phyloP scores from a whole-genome alignment of 129 eudicot genomes.

The Flaveria linearis region DNA sequence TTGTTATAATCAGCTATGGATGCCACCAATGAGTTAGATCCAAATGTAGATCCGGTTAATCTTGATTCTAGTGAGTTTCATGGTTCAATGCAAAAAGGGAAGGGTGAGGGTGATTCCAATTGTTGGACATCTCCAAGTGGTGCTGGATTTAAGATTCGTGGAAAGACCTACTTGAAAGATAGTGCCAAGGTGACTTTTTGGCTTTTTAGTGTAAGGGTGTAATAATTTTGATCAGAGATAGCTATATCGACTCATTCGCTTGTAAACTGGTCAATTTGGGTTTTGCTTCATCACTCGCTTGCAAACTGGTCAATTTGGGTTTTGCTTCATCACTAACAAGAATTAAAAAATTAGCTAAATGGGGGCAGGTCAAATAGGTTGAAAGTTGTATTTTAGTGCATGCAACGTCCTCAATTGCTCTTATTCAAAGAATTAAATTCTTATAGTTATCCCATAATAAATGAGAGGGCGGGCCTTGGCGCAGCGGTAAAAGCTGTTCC shows the following conservation, averaged over 20 bases:
- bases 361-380: background rate
- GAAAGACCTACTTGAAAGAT: slow-evolving; percentile 85
- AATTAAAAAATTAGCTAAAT: background rate
- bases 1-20: slow-evolving; percentile 43
- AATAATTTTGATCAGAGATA: background rate
- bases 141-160: slow-evolving; percentile 86
- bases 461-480: too few relatives aligned
- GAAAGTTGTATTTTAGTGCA: background rate
- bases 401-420: background rate
- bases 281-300: too few relatives aligned
- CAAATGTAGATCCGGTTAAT: slow-evolving; percentile 47
- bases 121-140: slow-evolving; percentile 96
- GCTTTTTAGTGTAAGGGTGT: background rate
- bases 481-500: too few relatives aligned
- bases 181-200: slow-evolving; percentile 57
- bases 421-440: background rate
- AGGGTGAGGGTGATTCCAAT: slow-evolving; percentile 60
- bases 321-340: background rate
- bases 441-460: background rate
- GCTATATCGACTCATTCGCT: background rate
- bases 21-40: slow-evolving; percentile 48
- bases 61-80: slow-evolving; percentile 57
- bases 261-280: background rate
- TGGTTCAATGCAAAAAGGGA: slow-evolving; percentile 80
- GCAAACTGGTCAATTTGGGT: too few relatives aligned